Conservation (phyloP, 768 basidiomycete species). For the Daedaleopsis nitida region DNA sequence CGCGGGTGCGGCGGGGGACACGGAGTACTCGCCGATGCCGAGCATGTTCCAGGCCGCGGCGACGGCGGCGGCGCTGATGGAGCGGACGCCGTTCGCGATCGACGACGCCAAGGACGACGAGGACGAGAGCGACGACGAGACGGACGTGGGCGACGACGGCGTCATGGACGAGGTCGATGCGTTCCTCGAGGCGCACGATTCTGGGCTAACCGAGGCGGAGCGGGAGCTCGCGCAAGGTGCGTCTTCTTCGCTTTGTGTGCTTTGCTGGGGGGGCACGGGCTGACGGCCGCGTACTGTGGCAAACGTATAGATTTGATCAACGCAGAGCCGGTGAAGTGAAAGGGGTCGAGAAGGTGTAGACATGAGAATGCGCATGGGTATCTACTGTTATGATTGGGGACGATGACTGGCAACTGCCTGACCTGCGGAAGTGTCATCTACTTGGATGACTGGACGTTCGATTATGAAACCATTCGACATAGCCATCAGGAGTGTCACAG, state of each 20-base stretch:
- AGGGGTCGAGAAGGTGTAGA: not conserved
- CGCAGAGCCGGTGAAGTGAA: constrained; percentile 57
- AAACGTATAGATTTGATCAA: constrained; percentile 51
- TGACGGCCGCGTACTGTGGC: too few species aligned
- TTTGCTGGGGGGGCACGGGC: not conserved
- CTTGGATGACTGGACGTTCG: too few species aligned
- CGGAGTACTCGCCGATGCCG: constrained; percentile 54
- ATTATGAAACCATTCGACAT: too few species aligned
- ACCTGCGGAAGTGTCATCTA: too few species aligned
- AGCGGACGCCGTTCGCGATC: constrained; percentile 94
- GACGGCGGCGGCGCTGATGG: constrained; percentile 77
- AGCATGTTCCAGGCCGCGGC: constrained; percentile 71
- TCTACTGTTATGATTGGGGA: too few species aligned
- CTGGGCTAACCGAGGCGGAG: constrained; percentile 79
- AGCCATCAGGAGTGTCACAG: constrained; percentile 3
- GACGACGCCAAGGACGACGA: constrained; percentile 90
- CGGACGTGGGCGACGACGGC: constrained; percentile 60
- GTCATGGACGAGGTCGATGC: constrained; percentile 96
- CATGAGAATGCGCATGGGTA: too few species aligned
- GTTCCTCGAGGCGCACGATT: constrained; percentile 92
- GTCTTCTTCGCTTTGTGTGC: constrained; percentile 21
- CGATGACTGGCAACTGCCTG: too few species aligned
- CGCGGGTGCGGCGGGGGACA: constrained; percentile 24
- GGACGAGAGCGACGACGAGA: constrained; percentile 57
- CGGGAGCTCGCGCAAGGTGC: constrained; percentile 75